Percentiles rank a stretch among this genome's conserved stretches.
These are phyloP conservation scores for Choiromyces venosus DNA, from an alignment of 495 filamentous ascomycete genomes.

Conservation along the genomic window DNA sequence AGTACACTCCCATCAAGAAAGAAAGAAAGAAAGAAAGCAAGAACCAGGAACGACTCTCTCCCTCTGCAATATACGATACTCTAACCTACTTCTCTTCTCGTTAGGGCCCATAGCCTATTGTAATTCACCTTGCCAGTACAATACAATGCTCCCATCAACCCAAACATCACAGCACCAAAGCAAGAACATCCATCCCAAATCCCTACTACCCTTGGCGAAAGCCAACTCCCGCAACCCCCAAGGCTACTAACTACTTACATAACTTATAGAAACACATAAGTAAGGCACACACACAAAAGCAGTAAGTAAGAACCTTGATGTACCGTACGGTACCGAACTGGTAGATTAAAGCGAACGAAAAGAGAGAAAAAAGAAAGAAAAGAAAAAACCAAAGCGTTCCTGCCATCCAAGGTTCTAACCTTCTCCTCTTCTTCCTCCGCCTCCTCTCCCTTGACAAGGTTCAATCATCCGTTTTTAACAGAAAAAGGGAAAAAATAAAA, in stretches of 20 bases:
- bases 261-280: background rate
- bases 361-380: constrained; percentile 6
- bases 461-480: background rate
- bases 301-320: background rate
- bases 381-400: constrained; percentile 19
- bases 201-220: background rate
- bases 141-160: background rate
- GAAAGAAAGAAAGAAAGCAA: background rate
- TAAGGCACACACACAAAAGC: background rate
- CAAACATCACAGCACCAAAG: background rate
- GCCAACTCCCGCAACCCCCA: background rate
- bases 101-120: background rate
- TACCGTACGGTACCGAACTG: background rate
- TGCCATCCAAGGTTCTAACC: constrained; percentile 4
- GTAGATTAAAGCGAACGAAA: background rate
- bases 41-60: background rate
- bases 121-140: background rate
- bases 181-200: background rate
- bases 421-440: background rate
- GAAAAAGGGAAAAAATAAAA: constrained; percentile 3
- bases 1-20: background rate
- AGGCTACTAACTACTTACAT: background rate
- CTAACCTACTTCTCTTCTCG: background rate
- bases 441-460: constrained; percentile 7
- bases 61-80: background rate